phyloP scores from a whole-genome alignment of 495 filamentous ascomycete genomes.

The Neurospora sp. region DNA sequence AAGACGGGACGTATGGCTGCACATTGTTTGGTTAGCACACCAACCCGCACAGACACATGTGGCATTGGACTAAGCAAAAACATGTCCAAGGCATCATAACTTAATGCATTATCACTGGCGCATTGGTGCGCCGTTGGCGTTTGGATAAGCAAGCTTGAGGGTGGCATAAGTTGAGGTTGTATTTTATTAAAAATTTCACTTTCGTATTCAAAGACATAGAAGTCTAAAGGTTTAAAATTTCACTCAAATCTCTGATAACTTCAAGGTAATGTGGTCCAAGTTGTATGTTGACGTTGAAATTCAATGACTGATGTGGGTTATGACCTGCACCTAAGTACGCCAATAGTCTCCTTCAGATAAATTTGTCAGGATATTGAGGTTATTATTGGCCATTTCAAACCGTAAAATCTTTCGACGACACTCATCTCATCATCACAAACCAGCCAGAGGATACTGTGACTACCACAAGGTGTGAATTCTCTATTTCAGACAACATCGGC shows the following conservation, averaged over 20 bases:
- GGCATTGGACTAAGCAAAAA: background rate
- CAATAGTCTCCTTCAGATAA: background rate
- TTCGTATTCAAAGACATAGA: background rate
- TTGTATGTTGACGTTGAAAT: background rate
- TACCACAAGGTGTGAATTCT: background rate
- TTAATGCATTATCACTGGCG: background rate
- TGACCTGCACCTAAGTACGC: background rate
- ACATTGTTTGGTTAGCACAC: background rate
- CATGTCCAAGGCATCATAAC: background rate
- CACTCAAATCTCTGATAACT: background rate
- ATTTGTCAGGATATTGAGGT: background rate
- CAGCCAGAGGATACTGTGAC: background rate
- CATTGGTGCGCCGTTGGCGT: background rate
- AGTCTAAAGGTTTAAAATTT: background rate
- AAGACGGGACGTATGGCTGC: background rate
- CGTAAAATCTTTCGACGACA: background rate
- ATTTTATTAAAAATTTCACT: background rate
- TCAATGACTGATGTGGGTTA: background rate
- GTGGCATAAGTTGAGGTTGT: background rate
- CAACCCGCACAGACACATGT: background rate
- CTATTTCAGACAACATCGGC: background rate
- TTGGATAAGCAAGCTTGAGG: background rate
- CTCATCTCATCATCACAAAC: background rate
- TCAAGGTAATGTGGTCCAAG: background rate
- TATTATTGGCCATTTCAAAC: background rate